Percentiles rank a stretch among this genome's conserved stretches.
These are phyloP conservation scores for Gamarada debralockiae DNA, from an alignment of 495 filamentous ascomycete genomes.

Conservation along the genomic window DNA sequence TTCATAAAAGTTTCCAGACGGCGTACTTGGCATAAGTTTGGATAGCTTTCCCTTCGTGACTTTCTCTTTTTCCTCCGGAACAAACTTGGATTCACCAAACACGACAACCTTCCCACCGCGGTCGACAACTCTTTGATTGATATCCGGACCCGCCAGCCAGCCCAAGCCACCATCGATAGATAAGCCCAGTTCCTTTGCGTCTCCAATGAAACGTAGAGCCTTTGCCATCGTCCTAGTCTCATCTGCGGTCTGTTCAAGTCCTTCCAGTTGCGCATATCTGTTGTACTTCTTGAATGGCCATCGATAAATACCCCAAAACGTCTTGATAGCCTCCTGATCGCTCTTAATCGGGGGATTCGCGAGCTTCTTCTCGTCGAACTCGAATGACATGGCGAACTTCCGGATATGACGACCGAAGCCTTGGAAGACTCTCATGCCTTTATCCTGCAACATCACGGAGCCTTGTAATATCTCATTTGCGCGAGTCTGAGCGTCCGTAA, in stretches of 20 bases:
- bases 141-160: conserved; percentile 38
- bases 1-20: background rate
- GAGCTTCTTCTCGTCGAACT: conserved; percentile 40
- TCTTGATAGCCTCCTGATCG: conserved; percentile 32
- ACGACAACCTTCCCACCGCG: conserved; percentile 9
- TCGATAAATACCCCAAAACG: conserved; percentile 48
- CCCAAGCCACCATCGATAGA: conserved; percentile 54
- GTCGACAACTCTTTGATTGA: conserved; percentile 8
- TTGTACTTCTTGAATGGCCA: conserved; percentile 48
- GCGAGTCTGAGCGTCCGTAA: background rate
- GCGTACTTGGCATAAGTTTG: background rate
- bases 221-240: conserved; percentile 44
- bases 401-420: conserved; percentile 45
- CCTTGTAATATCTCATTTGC: background rate
- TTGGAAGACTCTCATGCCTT: conserved; percentile 44
- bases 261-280: conserved; percentile 43
- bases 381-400: conserved; percentile 49
- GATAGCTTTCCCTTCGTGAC: background rate
- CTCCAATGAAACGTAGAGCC: conserved; percentile 38
- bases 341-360: conserved; percentile 35
- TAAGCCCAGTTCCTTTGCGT: conserved; percentile 45
- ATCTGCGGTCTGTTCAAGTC: conserved; percentile 48
- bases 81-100: conserved; percentile 22
- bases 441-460: conserved; percentile 23
- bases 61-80: conserved; percentile 4